Evolutionary conservation across 306 rosid genomes (phyloP), one percentile per base, ranked within the genome.

Genomic region (Alnus glutinosa): DNA sequence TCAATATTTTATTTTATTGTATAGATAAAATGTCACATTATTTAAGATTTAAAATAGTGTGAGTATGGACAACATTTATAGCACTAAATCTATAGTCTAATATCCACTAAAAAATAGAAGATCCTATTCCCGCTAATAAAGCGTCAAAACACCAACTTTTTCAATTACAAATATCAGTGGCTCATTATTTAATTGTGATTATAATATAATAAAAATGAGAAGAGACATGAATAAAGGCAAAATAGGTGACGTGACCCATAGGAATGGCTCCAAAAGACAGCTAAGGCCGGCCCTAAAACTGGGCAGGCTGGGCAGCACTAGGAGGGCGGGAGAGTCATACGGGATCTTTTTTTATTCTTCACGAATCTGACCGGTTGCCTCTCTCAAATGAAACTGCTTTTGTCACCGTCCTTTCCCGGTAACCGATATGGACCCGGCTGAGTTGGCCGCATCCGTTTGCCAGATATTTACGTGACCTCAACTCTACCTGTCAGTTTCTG

Each of bases 261-360:
- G 79, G 55, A 75, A 83, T 74, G 71, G 82, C 78, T 76, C 75
- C 85, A 77, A 80, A 57, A 5, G 75, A 86, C 89, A 78, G 89
- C 81, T 78, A 78, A 86, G 93, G 91, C 84, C 81, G 85, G 87
- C 86, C 74, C 69, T 32, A 42, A 15, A 55, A 42, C 14, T 32
- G 47, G 66, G 28, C 28, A 23, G 28, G 28, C 28, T 23, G 28
- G 77, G 7, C 63, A 16, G 32, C 44, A 34, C 46, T 58, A 9
- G 23, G 23, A 73, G 55, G 19, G 62, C 57, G 81, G 75, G 63
- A 75, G 73, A 72, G 34, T 63, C 63, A 36, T 18, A 18, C 76
- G 70, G 82, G 75, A 71, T 79, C 59, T 28, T 16, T 39, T 42
- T 42, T 52, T 30, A 15, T 39, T 30, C 30, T 4, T 19, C 12